These are phyloP conservation scores for Verticillium albo-atrum DNA, from an alignment of 2,329 filamentous ascomycete genomes.

Conservation along the genomic window DNA sequence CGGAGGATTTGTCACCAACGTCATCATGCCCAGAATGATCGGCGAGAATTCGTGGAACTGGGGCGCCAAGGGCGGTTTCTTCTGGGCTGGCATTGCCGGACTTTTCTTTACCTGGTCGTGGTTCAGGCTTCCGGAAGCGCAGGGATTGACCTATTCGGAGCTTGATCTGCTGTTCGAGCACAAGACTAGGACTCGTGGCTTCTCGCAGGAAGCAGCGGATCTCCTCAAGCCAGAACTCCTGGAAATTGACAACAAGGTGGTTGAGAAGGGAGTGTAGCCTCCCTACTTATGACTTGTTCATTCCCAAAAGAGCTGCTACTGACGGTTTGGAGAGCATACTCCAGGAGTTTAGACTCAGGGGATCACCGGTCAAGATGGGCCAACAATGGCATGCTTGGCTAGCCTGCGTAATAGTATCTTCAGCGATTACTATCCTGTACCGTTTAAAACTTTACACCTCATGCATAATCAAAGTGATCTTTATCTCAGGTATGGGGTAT, in stretches of 20 bases:
- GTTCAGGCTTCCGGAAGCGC: slow-evolving; percentile 34
- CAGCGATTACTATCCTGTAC: too few relatives aligned
- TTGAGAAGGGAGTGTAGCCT: background rate
- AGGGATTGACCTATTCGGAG: slow-evolving; percentile 21
- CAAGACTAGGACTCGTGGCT: background rate
- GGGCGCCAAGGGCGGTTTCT: slow-evolving; percentile 30
- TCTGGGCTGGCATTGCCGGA: slow-evolving; percentile 30
- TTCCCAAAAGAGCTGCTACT: too few relatives aligned
- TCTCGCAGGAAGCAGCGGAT: slow-evolving; percentile 11
- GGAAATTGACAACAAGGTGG: slow-evolving; percentile 6
- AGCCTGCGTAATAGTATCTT: too few relatives aligned
- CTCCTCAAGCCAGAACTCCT: slow-evolving; percentile 8
- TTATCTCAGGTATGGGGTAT: too few relatives aligned
- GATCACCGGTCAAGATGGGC: too few relatives aligned
- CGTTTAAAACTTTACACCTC: too few relatives aligned
- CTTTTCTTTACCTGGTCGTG: slow-evolving; percentile 36
- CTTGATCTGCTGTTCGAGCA: slow-evolving; percentile 24
- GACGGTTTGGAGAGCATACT: too few relatives aligned
- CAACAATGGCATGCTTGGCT: too few relatives aligned
- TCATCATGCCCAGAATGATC: slow-evolving; percentile 9
- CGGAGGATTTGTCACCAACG: slow-evolving; percentile 16
- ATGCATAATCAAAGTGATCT: too few relatives aligned
- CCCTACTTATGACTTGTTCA: too few relatives aligned
- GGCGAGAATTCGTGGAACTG: slow-evolving; percentile 16
- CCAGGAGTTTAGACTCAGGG: too few relatives aligned